phyloP scores from a whole-genome alignment of 2,329 filamentous ascomycete genomes.

The Bipolaris zeicola region DNA sequence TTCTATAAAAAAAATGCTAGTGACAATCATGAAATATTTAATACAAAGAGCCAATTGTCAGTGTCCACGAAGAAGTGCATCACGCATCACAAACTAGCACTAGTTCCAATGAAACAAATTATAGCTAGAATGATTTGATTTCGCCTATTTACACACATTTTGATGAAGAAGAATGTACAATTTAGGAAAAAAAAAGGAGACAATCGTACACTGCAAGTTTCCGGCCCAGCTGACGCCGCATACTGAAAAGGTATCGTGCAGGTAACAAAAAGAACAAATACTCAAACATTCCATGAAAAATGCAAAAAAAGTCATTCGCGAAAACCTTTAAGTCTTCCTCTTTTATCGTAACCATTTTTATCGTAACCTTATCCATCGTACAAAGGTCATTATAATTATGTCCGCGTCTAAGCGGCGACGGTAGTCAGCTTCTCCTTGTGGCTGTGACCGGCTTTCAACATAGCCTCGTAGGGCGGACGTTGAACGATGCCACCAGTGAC shows the following conservation, averaged over 20 bases:
- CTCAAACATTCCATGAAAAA: slow-evolving; percentile 17
- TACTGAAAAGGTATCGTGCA: slow-evolving; percentile 47
- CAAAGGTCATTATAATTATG: slow-evolving; percentile 11
- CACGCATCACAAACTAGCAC: too few relatives aligned
- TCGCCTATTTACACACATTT: slow-evolving; percentile 31
- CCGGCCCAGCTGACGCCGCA: slow-evolving; percentile 39
- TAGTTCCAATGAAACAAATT: too few relatives aligned
- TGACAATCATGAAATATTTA: too few relatives aligned
- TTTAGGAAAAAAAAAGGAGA: slow-evolving; percentile 6
- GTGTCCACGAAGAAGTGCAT: too few relatives aligned
- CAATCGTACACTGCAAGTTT: slow-evolving; percentile 39
- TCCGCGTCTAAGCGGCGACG: slow-evolving; percentile 38
- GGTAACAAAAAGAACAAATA: slow-evolving; percentile 31
- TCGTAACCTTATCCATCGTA: slow-evolving; percentile 7
- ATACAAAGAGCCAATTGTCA: too few relatives aligned
- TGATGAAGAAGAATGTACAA: slow-evolving; percentile 16
- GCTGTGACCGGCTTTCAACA: slow-evolving; percentile 52
- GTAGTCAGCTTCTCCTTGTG: slow-evolving; percentile 49
- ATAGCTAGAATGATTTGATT: not conserved
- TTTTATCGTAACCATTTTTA: slow-evolving; percentile 8
- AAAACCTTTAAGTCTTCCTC: slow-evolving; percentile 2
- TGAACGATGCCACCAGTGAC: slow-evolving; percentile 94
- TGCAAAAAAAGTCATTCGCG: slow-evolving; percentile 16
- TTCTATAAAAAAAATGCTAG: too few relatives aligned
- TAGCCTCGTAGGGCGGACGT: slow-evolving; percentile 74